Conservation (phyloP, 164 flowering plant species). For the Liquidambar formosana region DNA sequence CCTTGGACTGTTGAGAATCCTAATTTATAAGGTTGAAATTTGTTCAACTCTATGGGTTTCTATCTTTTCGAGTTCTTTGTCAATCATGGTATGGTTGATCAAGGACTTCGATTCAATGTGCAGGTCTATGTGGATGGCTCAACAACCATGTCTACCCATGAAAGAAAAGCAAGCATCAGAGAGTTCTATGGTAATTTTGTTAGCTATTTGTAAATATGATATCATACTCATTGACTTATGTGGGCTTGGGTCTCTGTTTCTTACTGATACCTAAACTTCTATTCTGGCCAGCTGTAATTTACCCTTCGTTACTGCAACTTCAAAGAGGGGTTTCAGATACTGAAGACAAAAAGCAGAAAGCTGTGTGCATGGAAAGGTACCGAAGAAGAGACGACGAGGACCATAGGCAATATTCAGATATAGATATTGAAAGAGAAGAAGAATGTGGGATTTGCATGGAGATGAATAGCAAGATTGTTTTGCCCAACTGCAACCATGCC, state of each 20-base stretch:
- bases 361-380: slow-evolving; percentile 70
- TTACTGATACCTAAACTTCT: not conserved
- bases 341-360: slow-evolving; percentile 80
- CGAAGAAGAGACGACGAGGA: slow-evolving; percentile 69
- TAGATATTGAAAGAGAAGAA: slow-evolving; percentile 84
- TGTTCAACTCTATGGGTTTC: not conserved
- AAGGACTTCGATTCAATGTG: slow-evolving; percentile 1
- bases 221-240: not conserved
- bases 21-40: slow-evolving; percentile 61
- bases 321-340: slow-evolving; percentile 74
- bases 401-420: slow-evolving; percentile 40
- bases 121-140: slow-evolving; percentile 80
- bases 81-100: slow-evolving; percentile 1
- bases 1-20: slow-evolving; percentile 70
- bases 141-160: slow-evolving; percentile 73
- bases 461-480: slow-evolving; percentile 70
- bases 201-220: not conserved
- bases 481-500: slow-evolving; percentile 88
- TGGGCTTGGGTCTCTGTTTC: slow-evolving; percentile 1
- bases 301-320: slow-evolving; percentile 87
- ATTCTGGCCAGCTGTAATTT: slow-evolving; percentile 63
- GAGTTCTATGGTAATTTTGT: slow-evolving; percentile 66
- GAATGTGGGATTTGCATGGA: slow-evolving; percentile 99
- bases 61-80: slow-evolving; percentile 2
- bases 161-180: slow-evolving; percentile 73